Conservation (phyloP, 441 rosid species). For the Syzygium malaccense region DNA sequence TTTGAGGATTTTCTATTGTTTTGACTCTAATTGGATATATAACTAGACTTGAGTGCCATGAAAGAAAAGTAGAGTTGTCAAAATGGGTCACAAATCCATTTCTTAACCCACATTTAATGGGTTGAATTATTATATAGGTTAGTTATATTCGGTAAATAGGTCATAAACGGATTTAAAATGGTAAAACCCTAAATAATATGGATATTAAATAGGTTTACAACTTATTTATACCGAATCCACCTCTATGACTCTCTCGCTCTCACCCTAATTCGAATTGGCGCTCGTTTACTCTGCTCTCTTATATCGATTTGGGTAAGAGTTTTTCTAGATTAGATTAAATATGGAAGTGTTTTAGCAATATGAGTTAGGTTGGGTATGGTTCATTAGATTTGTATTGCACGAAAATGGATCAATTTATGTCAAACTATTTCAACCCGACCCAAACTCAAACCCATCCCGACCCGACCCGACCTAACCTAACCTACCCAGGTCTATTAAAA, state of each 20-base stretch:
- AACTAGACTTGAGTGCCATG: not conserved
- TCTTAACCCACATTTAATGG: not conserved
- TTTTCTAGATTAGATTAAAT: not conserved
- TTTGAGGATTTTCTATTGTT: not conserved
- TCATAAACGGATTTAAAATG: not conserved
- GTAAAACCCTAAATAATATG: not conserved
- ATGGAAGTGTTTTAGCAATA: not conserved
- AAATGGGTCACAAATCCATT: not conserved
- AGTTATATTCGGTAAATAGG: too few species aligned
- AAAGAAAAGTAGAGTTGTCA: not conserved
- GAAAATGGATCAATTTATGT: not conserved
- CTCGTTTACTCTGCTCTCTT: not conserved
- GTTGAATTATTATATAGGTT: too few species aligned
- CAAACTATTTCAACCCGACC: not conserved
- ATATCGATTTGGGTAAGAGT: not conserved
- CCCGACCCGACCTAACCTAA: too few species aligned
- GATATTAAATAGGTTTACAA: not conserved
- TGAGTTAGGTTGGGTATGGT: fast-evolving
- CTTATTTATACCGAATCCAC: not conserved
- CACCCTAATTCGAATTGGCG: not conserved
- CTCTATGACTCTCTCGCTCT: not conserved
- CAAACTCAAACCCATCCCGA: too few species aligned
- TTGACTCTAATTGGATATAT: not conserved
- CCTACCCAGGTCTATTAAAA: not conserved
- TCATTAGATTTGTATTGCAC: not conserved